A percentile compares a stretch with the other conserved stretches of the same genome.
Evolutionary conservation across 2,329 filamentous ascomycete genomes (phyloP).

Genomic region (Blastomyces percursus): DNA sequence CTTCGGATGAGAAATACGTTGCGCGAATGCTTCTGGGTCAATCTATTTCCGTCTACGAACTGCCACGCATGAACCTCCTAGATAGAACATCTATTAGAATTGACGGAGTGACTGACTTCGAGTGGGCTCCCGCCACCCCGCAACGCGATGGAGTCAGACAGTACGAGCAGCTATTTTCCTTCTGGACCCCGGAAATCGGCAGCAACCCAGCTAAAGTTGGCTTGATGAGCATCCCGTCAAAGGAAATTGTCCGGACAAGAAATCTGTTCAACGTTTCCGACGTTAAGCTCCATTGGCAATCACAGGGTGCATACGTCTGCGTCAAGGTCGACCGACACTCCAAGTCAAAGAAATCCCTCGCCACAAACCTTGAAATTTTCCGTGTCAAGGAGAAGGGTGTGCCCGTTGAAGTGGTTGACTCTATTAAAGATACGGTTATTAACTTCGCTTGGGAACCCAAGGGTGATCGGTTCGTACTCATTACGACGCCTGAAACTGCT

Average conservation of each 20-base stretch:
- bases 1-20: slow-evolving; percentile 91
- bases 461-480: slow-evolving; percentile 92
- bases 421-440: slow-evolving; percentile 96
- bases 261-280: slow-evolving; percentile 98
- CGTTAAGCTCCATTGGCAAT: slow-evolving; percentile 98
- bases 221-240: slow-evolving; percentile 90
- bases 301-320: slow-evolving; percentile 82
- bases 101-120: slow-evolving; percentile 93
- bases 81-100: slow-evolving; percentile 92
- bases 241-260: slow-evolving; percentile 84
- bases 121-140: slow-evolving; percentile 82
- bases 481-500: slow-evolving; percentile 78
- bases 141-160: slow-evolving; percentile 75
- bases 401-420: slow-evolving; percentile 94
- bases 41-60: slow-evolving; percentile 83
- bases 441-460: slow-evolving; percentile 99
- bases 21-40: slow-evolving; percentile 79
- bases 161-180: slow-evolving; percentile 94
- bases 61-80: slow-evolving; percentile 77
- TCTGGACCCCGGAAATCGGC: slow-evolving; percentile 97
- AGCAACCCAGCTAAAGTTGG: slow-evolving; percentile 97
- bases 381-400: slow-evolving; percentile 95
- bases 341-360: slow-evolving; percentile 97
- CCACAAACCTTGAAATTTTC: slow-evolving; percentile 97
- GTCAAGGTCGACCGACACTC: slow-evolving; percentile 98